Percentiles rank a stretch among this genome's conserved stretches.
These are phyloP conservation scores for Apodospora peruviana DNA, from an alignment of 495 filamentous ascomycete genomes.

Conservation along the genomic window DNA sequence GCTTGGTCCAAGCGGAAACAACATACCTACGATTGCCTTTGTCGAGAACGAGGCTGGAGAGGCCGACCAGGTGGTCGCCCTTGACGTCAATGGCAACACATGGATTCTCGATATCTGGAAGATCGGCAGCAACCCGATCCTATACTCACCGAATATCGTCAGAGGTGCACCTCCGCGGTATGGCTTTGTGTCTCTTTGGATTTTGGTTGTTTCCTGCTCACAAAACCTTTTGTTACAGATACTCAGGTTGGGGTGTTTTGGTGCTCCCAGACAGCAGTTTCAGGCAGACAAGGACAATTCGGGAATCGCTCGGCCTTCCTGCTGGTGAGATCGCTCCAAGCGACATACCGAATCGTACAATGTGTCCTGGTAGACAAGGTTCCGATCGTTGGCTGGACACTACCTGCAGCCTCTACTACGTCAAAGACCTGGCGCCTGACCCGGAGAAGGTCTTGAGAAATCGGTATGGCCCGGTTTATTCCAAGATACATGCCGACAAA, in stretches of 20 bases:
- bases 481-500: conserved; percentile 2
- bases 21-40: conserved; percentile 79
- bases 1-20: conserved; percentile 33
- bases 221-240: conserved; percentile 5
- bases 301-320: conserved; percentile 30
- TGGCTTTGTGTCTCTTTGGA: neutral
- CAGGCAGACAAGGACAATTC: conserved; percentile 21
- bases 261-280: conserved; percentile 39
- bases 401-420: conserved; percentile 22
- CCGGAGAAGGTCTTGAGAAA: conserved; percentile 1
- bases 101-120: conserved; percentile 65
- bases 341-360: too few species aligned
- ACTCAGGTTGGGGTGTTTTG: conserved; percentile 43
- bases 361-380: too few species aligned
- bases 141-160: neutral
- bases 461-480: conserved; percentile 3
- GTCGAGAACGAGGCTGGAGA: conserved; percentile 58
- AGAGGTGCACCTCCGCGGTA: conserved; percentile 1
- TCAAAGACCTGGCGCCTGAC: conserved; percentile 15
- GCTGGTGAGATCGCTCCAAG: conserved; percentile 10
- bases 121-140: conserved; percentile 13
- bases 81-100: conserved; percentile 63
- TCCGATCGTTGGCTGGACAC: conserved; percentile 14
- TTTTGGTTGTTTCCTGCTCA: conserved; percentile 3
- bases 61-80: conserved; percentile 62